Conservation (phyloP, 139 green algal species). For the Micractinium sp. region DNA sequence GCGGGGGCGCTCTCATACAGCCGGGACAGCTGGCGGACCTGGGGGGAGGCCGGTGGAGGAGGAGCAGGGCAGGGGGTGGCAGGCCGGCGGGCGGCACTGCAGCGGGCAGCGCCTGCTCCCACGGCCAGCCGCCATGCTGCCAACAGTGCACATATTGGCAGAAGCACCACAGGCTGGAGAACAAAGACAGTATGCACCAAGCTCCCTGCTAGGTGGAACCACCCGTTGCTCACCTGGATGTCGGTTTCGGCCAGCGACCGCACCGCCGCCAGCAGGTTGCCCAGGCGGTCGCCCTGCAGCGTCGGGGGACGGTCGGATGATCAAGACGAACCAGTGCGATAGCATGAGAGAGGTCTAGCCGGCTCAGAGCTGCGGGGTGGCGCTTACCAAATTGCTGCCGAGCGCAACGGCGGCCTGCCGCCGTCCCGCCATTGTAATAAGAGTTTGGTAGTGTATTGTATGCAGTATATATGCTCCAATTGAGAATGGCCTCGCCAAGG, state of each 20-base stretch:
- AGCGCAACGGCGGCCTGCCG: slow-evolving; percentile 29
- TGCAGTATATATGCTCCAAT: not conserved
- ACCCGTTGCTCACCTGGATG: not conserved
- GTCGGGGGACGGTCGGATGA: not conserved
- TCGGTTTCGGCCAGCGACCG: not conserved
- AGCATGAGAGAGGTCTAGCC: not conserved
- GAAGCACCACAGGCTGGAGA: too few species aligned
- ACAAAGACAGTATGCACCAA: too few species aligned
- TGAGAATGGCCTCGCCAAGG: too few species aligned
- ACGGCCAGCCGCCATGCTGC: not conserved
- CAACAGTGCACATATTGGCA: not conserved
- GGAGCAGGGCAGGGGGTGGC: not conserved
- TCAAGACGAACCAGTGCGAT: not conserved
- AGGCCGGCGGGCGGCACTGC: too few species aligned
- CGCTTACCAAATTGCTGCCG: slow-evolving; percentile 35
- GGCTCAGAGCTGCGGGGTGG: not conserved
- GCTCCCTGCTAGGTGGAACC: too few species aligned
- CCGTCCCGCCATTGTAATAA: not conserved
- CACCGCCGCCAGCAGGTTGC: slow-evolving; percentile 39
- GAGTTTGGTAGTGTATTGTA: not conserved
- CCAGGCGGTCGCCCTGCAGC: slow-evolving; percentile 41
- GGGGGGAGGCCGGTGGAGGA: not conserved
- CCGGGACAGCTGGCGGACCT: slow-evolving; percentile 71
- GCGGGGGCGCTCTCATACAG: slow-evolving; percentile 89
- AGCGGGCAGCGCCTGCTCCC: not conserved